Percentiles rank a stretch among this genome's conserved stretches.
Conservation (phyloP, 2,329 filamentous ascomycete species). For the Drechslera avenae region DNA sequence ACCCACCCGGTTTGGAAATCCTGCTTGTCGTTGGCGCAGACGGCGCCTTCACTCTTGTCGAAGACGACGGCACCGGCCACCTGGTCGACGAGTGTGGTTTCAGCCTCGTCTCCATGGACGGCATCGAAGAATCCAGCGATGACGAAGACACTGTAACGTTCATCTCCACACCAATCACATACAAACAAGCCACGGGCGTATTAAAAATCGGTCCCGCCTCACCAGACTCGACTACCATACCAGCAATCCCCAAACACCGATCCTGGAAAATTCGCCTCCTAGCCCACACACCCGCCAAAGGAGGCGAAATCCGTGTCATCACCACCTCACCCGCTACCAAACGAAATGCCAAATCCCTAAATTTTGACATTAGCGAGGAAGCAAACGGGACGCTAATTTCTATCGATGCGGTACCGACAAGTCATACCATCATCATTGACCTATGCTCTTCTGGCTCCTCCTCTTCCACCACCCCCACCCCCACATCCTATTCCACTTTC, state of each 20-base stretch:
- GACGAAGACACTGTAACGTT: constrained; percentile 38
- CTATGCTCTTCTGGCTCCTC: constrained; percentile 11
- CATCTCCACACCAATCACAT: constrained; percentile 43
- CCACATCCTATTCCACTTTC: too few species aligned
- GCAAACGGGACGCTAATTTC: constrained; percentile 36
- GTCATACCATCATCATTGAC: constrained; percentile 36
- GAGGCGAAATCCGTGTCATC: constrained; percentile 32
- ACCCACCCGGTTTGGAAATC: constrained; percentile 57
- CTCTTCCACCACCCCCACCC: constrained; percentile 33
- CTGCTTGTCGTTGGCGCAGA: constrained; percentile 54
- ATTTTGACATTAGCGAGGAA: constrained; percentile 19
- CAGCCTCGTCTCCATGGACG: constrained; percentile 51
- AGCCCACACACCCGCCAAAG: constrained; percentile 27
- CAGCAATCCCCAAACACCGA: constrained; percentile 33
- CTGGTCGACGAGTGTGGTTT: constrained; percentile 46
- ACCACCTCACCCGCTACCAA: constrained; percentile 30
- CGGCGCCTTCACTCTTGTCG: constrained; percentile 56
- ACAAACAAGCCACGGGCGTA: constrained; percentile 45
- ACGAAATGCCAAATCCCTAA: constrained; percentile 29
- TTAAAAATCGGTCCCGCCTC: constrained; percentile 43
- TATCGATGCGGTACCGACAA: constrained; percentile 27
- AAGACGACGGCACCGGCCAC: constrained; percentile 52
- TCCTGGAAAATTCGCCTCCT: constrained; percentile 44
- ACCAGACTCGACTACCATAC: constrained; percentile 20
- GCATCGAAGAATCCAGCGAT: constrained; percentile 15